Conservation (phyloP, 257 asterid species). For the Lantana camara region DNA sequence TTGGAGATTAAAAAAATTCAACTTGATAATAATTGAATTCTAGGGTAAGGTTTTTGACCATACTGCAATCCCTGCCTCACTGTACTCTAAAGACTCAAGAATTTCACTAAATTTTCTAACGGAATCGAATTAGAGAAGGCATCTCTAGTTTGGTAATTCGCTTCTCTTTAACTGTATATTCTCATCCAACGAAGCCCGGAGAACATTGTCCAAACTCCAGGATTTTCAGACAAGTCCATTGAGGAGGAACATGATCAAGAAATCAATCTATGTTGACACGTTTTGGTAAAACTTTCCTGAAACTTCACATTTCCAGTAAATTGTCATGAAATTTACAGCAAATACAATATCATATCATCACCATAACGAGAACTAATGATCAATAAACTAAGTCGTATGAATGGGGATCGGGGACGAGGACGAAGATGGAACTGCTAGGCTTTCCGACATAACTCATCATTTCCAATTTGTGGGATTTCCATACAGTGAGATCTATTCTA, state of each 20-base stretch:
- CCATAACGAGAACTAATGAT: slow-evolving; percentile 9
- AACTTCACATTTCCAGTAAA: background rate
- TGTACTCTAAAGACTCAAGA: too few relatives aligned
- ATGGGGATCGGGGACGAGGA: background rate
- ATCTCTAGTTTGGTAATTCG: too few relatives aligned
- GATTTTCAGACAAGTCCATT: too few relatives aligned
- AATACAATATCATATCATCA: background rate
- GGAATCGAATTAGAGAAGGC: background rate
- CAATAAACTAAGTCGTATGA: background rate
- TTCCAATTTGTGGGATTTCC: background rate
- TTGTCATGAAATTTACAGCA: background rate
- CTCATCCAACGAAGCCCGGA: too few relatives aligned
- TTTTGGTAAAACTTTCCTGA: background rate
- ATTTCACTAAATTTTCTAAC: background rate
- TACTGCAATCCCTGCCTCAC: too few relatives aligned
- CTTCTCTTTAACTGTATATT: too few relatives aligned
- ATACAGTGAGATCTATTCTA: background rate
- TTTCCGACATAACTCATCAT: background rate
- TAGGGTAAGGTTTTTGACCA: too few relatives aligned
- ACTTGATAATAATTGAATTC: too few relatives aligned
- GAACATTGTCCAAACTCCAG: too few relatives aligned
- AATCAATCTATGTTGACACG: background rate
- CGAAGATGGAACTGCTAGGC: background rate
- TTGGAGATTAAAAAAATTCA: too few relatives aligned
- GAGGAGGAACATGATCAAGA: background rate